phyloP scores from a whole-genome alignment of 2,329 filamentous ascomycete genomes.

The Cryphonectria naterciae region DNA sequence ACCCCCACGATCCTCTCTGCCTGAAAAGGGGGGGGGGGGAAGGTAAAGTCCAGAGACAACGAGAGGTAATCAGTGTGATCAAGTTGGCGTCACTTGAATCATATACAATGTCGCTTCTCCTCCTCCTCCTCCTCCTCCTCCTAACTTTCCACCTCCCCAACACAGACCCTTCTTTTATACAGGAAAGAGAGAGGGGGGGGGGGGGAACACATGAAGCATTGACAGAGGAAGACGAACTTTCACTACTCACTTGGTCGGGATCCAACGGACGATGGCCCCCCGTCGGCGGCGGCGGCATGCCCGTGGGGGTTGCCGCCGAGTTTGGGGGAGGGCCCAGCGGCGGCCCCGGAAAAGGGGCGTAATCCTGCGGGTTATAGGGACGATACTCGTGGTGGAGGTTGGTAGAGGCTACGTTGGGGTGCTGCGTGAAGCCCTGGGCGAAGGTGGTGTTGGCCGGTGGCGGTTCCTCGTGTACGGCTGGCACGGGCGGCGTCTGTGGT shows the following conservation, averaged over 20 bases:
- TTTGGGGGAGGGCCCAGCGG: conserved; percentile 40
- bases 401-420: conserved; percentile 41
- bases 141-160: neutral
- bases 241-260: conserved; percentile 30
- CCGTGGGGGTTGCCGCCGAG: conserved; percentile 32
- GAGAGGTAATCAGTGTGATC: too few relatives aligned
- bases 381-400: conserved; percentile 41
- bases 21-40: too few relatives aligned
- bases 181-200: neutral
- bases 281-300: conserved; percentile 33
- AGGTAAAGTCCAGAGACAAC: too few relatives aligned
- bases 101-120: neutral
- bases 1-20: neutral
- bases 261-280: conserved; percentile 26
- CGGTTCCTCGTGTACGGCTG: conserved; percentile 13
- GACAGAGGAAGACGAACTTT: conserved; percentile 23
- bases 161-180: neutral
- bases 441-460: conserved; percentile 19
- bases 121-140: neutral
- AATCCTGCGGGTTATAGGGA: conserved; percentile 49
- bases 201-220: neutral
- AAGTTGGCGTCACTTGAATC: neutral
- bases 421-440: conserved; percentile 41
- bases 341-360: conserved; percentile 44
- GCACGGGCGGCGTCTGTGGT: conserved; percentile 6